phyloP scores from a whole-genome alignment of 2,329 filamentous ascomycete species.

The Metarhizium brunneum region DNA sequence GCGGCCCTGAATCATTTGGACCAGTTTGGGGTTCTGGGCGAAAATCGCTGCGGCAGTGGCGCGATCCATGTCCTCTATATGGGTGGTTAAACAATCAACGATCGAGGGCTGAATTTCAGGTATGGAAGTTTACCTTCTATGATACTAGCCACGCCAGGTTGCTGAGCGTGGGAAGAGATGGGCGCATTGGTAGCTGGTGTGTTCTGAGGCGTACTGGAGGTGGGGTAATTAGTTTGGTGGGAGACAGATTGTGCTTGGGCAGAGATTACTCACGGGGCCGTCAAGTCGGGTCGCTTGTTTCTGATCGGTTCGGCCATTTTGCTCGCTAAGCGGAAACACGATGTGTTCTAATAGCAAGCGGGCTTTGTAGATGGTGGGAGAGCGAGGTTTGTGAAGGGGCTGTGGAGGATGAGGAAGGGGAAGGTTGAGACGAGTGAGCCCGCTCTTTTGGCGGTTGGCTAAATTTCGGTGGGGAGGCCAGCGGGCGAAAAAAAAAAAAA shows the following conservation, averaged over 20 bases:
- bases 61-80: constrained; percentile 80
- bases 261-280: constrained; percentile 45
- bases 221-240: constrained; percentile 29
- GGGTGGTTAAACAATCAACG: not conserved
- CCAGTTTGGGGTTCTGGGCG: constrained; percentile 87
- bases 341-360: constrained; percentile 8
- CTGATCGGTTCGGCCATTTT: constrained; percentile 55
- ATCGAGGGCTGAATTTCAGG: too few relatives aligned
- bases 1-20: constrained; percentile 96
- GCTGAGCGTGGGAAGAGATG: constrained; percentile 94
- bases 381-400: constrained; percentile 16
- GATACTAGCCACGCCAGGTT: constrained; percentile 89
- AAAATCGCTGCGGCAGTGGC: constrained; percentile 84
- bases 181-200: constrained; percentile 92
- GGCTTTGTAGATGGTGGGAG: constrained; percentile 17
- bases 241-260: constrained; percentile 8
- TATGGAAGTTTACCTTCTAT: constrained; percentile 70
- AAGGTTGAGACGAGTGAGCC: constrained; percentile 20
- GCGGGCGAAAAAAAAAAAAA: constrained; percentile 15
- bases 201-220: constrained; percentile 87
- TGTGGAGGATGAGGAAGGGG: constrained; percentile 18
- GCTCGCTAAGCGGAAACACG: constrained; percentile 16
- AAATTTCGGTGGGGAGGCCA: constrained; percentile 30
- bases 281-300: constrained; percentile 50
- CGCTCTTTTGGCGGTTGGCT: constrained; percentile 25